phyloP scores from a whole-genome alignment of 2,329 filamentous ascomycete genomes.

The Alternaria postmessia region DNA sequence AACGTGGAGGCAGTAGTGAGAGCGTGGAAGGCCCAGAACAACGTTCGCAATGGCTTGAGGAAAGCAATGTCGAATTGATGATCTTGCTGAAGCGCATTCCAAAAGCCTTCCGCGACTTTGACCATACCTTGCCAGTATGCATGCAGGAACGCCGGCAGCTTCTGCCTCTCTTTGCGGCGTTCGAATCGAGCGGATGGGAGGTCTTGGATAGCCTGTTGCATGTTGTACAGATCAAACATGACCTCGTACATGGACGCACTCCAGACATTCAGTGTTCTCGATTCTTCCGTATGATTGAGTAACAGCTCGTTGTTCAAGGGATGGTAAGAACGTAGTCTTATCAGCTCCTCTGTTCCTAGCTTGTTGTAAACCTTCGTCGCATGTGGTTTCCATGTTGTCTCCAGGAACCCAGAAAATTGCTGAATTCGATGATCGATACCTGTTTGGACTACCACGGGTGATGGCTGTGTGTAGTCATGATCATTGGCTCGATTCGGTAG shows the following conservation, averaged over 20 bases:
- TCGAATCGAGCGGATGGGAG: conserved; percentile 45
- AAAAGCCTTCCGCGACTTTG: conserved; percentile 26
- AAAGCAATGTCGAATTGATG: conserved; percentile 22
- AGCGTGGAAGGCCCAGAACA: conserved; percentile 60
- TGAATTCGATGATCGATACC: conserved; percentile 10
- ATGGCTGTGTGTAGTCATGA: conserved; percentile 1
- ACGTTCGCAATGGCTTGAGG: conserved; percentile 41
- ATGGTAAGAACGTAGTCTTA: conserved; percentile 49
- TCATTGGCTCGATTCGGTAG: conserved; percentile 9
- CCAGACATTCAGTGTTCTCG: conserved; percentile 18
- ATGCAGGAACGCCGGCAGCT: conserved; percentile 42
- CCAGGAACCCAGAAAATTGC: conserved; percentile 46
- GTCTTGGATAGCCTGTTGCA: conserved; percentile 38
- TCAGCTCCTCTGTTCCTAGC: conserved; percentile 25
- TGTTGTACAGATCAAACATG: conserved; percentile 40
- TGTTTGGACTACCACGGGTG: not conserved
- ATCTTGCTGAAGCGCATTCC: conserved; percentile 14
- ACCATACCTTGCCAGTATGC: conserved; percentile 34
- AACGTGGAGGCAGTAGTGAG: conserved; percentile 54
- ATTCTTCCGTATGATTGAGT: conserved; percentile 35
- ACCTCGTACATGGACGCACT: conserved; percentile 41
- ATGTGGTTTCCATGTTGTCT: conserved; percentile 29
- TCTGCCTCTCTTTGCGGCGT: conserved; percentile 47
- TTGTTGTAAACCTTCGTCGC: conserved; percentile 10
- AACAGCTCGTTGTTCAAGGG: conserved; percentile 57